Percentiles rank a stretch among this genome's conserved stretches.
phyloP scores from a whole-genome alignment of 768 basidiomycete genomes.

The Boletus subcaerulescens region DNA sequence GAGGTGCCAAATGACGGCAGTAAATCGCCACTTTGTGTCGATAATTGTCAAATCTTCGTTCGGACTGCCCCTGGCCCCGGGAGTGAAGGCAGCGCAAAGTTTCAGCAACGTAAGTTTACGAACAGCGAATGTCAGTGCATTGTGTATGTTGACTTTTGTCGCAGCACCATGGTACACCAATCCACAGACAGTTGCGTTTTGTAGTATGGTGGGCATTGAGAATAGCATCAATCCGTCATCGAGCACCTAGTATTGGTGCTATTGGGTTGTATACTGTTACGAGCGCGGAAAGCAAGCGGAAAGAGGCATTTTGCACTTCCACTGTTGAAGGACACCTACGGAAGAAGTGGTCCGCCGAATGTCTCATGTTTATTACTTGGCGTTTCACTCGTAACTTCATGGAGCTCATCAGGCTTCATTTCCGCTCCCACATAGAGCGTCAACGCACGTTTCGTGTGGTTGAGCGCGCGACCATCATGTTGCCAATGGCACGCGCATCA shows the following conservation, averaged over 20 bases:
- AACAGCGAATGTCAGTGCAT: not conserved
- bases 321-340: too few relatives aligned
- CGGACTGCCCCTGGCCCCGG: constrained; percentile 60
- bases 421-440: too few relatives aligned
- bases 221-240: constrained; percentile 57
- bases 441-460: too few relatives aligned
- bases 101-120: constrained; percentile 36
- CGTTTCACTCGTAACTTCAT: too few relatives aligned
- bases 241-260: not conserved
- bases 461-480: too few relatives aligned
- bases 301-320: too few relatives aligned
- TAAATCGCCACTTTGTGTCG: constrained; percentile 33
- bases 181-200: constrained; percentile 87
- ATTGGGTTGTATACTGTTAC: not conserved
- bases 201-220: constrained; percentile 70
- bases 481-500: too few relatives aligned
- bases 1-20: not conserved
- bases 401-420: too few relatives aligned
- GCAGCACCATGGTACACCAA: constrained; percentile 79
- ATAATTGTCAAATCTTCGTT: constrained; percentile 62
- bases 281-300: too few relatives aligned
- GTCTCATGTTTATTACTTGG: too few relatives aligned
- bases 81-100: constrained; percentile 38
- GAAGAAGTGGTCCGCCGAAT: too few relatives aligned
- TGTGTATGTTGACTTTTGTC: constrained; percentile 1